Evolutionary conservation across 495 filamentous ascomycete genomes (phyloP).

Genomic region (Aspergillus bridgeri): DNA sequence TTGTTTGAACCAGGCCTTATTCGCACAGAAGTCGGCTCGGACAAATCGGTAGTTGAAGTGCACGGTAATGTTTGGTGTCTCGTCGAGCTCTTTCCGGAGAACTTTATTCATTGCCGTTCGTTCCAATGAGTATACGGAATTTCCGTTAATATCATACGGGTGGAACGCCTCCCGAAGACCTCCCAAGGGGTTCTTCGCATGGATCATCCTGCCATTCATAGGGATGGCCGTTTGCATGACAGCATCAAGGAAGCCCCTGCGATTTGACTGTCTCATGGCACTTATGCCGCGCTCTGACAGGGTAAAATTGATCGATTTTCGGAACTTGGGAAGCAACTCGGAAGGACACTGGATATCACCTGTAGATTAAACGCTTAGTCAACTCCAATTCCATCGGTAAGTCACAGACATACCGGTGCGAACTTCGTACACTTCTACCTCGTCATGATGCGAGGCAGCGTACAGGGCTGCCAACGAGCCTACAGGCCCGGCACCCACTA

Average conservation of each 20-base stretch:
- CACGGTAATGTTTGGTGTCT: constrained; percentile 79
- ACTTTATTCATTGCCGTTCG: constrained; percentile 78
- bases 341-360: too few species aligned
- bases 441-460: constrained; percentile 76
- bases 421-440: constrained; percentile 94
- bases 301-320: constrained; percentile 91
- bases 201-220: constrained; percentile 97
- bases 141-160: constrained; percentile 82
- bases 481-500: constrained; percentile 90
- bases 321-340: too few species aligned
- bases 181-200: constrained; percentile 60
- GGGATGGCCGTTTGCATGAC: constrained; percentile 77
- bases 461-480: constrained; percentile 90
- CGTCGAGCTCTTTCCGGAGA: constrained; percentile 79
- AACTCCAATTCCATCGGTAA: too few species aligned
- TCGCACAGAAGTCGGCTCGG: constrained; percentile 73
- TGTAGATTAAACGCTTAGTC: too few species aligned
- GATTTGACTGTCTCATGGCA: constrained; percentile 66
- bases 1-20: constrained; percentile 83
- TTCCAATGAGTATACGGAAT: constrained; percentile 65
- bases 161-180: constrained; percentile 76
- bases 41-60: constrained; percentile 90
- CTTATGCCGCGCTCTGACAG: constrained; percentile 93
- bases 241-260: constrained; percentile 64
- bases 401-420: constrained; percentile 89